These are phyloP conservation scores for Nothophytophthora sp. DNA, from an alignment of 352 stramenopile species.

Conservation along the genomic window DNA sequence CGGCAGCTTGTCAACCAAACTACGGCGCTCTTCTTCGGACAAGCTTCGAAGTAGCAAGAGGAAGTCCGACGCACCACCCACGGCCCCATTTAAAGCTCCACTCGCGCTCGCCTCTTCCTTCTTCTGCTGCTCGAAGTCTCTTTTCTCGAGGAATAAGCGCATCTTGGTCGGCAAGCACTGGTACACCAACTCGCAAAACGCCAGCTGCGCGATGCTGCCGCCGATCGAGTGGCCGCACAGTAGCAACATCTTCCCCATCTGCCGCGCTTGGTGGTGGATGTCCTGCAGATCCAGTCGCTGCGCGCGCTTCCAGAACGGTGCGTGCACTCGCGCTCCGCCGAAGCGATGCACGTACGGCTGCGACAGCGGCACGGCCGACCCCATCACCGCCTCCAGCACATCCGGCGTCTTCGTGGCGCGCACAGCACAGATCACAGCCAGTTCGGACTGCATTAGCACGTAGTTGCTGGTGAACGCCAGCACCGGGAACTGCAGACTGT, in stretches of 20 bases:
- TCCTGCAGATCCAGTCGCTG: constrained; percentile 57
- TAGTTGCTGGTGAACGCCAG: constrained; percentile 53
- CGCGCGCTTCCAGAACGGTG: constrained; percentile 75
- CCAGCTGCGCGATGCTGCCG: constrained; percentile 82
- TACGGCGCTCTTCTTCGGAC: constrained; percentile 16
- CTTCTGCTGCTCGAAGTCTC: constrained; percentile 59
- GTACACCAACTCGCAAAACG: constrained; percentile 75
- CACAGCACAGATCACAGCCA: constrained; percentile 67
- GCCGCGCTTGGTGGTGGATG: constrained; percentile 46
- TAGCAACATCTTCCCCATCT: constrained; percentile 62
- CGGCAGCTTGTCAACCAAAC: constrained; percentile 32
- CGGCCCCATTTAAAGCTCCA: too few species aligned
- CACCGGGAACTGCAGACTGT: constrained; percentile 57
- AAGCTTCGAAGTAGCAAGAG: constrained; percentile 24
- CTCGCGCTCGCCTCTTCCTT: constrained; percentile 16
- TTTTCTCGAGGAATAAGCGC: constrained; percentile 57
- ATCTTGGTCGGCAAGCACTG: constrained; percentile 54
- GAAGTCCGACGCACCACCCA: constrained; percentile 20
- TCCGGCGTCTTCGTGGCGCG: constrained; percentile 58
- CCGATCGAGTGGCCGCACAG: constrained; percentile 84
- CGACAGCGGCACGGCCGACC: constrained; percentile 62
- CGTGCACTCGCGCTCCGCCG: constrained; percentile 71
- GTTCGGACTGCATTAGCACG: constrained; percentile 64
- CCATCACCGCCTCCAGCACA: constrained; percentile 68
- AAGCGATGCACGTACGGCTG: constrained; percentile 75